Evolutionary conservation across 108 stramenopile species (phyloP).

Genomic region (Cyclotella atomus): DNA sequence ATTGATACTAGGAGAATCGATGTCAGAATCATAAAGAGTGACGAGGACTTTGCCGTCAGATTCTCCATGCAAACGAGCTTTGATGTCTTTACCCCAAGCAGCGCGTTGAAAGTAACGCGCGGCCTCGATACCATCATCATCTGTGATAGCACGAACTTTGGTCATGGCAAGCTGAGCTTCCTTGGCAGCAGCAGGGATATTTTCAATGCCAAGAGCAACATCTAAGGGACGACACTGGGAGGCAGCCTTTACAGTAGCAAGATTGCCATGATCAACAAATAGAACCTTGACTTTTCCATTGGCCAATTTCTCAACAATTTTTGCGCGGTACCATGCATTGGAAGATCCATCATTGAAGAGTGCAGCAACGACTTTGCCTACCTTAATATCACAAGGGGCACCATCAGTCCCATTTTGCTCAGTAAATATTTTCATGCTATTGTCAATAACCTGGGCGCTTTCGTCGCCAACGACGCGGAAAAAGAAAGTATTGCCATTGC

Average conservation of each 20-base stretch:
- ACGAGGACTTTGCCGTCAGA: constrained; percentile 69
- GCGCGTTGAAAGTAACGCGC: constrained; percentile 76
- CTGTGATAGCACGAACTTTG: constrained; percentile 66
- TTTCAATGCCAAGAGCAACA: constrained; percentile 67
- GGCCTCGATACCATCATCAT: constrained; percentile 88
- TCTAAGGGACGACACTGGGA: constrained; percentile 90
- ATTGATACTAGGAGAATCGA: constrained; percentile 69
- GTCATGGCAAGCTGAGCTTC: constrained; percentile 83
- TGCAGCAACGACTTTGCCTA: constrained; percentile 89
- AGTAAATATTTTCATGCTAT: constrained; percentile 90
- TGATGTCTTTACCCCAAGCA: constrained; percentile 86
- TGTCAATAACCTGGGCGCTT: constrained; percentile 76
- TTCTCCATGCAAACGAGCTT: constrained; percentile 66
- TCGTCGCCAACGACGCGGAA: constrained; percentile 80
- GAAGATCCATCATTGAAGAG: constrained; percentile 95
- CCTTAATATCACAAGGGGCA: constrained; percentile 82
- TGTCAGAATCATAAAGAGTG: constrained; percentile 54
- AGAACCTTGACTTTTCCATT: constrained; percentile 75
- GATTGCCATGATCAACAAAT: constrained; percentile 98
- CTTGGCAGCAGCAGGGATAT: constrained; percentile 84
- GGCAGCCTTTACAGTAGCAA: constrained; percentile 73
- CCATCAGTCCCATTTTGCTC: constrained; percentile 77
- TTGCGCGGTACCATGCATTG: constrained; percentile 96
- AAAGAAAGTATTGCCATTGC: constrained; percentile 91
- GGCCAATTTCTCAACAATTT: constrained; percentile 69